Percentiles rank a stretch among this genome's conserved stretches.
Conservation (phyloP, 1,284 basidiomycete genomes). For the Ustilago sp. region DNA sequence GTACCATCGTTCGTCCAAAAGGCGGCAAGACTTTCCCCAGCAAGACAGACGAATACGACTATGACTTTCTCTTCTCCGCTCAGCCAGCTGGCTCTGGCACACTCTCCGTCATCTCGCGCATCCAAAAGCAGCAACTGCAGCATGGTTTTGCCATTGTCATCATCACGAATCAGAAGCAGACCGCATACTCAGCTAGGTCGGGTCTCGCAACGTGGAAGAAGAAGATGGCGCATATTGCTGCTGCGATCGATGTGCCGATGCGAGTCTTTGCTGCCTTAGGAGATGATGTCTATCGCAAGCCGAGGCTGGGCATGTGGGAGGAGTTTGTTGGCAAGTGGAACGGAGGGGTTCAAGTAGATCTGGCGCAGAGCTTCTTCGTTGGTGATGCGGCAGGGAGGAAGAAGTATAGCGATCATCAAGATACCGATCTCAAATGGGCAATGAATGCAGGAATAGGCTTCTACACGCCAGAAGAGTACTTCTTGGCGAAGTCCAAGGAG, state of each 20-base stretch:
- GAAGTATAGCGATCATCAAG: conserved; percentile 51
- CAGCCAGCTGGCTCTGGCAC: conserved; percentile 4
- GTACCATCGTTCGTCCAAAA: conserved; percentile 56
- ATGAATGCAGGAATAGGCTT: conserved; percentile 62
- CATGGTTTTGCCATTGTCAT: conserved; percentile 42
- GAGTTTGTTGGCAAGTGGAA: conserved; percentile 28
- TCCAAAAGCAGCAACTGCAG: conserved; percentile 26
- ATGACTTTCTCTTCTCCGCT: conserved; percentile 31
- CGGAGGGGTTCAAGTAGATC: conserved; percentile 41
- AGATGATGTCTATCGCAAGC: conserved; percentile 63
- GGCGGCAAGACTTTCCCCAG: conserved; percentile 47
- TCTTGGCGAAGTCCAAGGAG: conserved; percentile 35
- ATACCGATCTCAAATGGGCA: conserved; percentile 67
- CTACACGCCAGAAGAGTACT: conserved; percentile 66
- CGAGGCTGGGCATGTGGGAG: conserved; percentile 56
- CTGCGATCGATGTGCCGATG: conserved; percentile 51
- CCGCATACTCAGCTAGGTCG: conserved; percentile 17
- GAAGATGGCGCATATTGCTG: conserved; percentile 52
- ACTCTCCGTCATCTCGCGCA: conserved; percentile 19
- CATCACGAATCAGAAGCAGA: conserved; percentile 59
- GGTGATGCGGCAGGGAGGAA: conserved; percentile 66
- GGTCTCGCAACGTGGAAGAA: conserved; percentile 50
- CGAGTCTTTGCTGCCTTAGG: conserved; percentile 55
- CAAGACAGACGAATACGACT: conserved; percentile 57
- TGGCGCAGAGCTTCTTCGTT: conserved; percentile 55